Conservation (phyloP, 2,329 filamentous ascomycete genomes). For the Ilyonectria mors-panacis region DNA sequence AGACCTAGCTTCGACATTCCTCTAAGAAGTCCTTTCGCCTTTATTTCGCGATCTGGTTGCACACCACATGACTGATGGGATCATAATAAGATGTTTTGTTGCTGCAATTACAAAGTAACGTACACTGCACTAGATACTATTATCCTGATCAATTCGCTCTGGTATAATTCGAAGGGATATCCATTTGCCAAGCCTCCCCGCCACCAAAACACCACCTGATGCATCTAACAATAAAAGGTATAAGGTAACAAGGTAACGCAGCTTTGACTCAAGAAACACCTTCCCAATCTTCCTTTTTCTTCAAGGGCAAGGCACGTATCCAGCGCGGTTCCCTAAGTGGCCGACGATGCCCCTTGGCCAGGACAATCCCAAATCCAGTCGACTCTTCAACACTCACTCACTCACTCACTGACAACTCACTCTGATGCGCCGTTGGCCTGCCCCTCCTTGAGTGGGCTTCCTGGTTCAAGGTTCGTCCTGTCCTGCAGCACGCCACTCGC, state of each 20-base stretch:
- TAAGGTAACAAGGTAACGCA: conserved; percentile 25
- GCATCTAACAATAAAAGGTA: conserved; percentile 37
- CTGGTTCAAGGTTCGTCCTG: conserved; percentile 49
- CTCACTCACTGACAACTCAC: conserved; percentile 20
- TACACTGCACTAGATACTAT: conserved; percentile 23
- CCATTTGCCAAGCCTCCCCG: conserved; percentile 39
- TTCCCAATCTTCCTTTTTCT: conserved; percentile 17
- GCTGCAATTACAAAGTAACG: conserved; percentile 18
- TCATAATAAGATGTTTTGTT: background rate
- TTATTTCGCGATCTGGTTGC: too few relatives aligned
- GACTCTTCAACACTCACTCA: conserved; percentile 13
- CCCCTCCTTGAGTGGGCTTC: conserved; percentile 51
- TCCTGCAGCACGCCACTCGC: conserved; percentile 53
- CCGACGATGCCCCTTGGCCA: conserved; percentile 18
- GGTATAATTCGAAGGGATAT: conserved; percentile 48
- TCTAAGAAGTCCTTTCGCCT: too few relatives aligned
- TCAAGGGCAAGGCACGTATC: conserved; percentile 23
- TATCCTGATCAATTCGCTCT: conserved; percentile 39
- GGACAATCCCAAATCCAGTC: conserved; percentile 11
- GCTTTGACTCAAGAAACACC: conserved; percentile 29
- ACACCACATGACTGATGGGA: too few relatives aligned
- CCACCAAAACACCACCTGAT: conserved; percentile 42
- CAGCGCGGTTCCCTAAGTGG: conserved; percentile 23
- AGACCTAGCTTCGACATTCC: too few relatives aligned
- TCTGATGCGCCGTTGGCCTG: conserved; percentile 54